These are phyloP conservation scores for Neodidymelliopsis sp. DNA, from an alignment of 2,329 filamentous ascomycete genomes.

Conservation along the genomic window DNA sequence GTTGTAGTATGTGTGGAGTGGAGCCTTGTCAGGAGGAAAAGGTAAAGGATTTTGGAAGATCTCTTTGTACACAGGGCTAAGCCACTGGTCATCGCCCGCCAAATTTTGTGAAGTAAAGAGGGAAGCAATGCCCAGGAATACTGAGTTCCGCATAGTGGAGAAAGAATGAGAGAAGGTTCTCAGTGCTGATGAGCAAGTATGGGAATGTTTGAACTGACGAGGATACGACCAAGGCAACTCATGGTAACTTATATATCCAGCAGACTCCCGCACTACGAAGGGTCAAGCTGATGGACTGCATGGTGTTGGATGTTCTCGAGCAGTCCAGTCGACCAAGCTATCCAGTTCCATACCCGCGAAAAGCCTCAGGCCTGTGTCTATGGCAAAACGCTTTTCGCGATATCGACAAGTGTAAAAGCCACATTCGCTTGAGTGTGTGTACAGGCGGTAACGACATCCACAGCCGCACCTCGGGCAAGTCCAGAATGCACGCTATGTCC, in stretches of 20 bases:
- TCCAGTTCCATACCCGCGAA: constrained; percentile 4
- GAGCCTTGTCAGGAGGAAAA: constrained; percentile 54
- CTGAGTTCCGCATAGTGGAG: constrained; percentile 23
- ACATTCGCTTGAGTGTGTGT: constrained; percentile 15
- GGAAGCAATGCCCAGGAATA: constrained; percentile 23
- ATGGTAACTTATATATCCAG: constrained; percentile 19
- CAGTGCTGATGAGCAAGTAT: constrained; percentile 12
- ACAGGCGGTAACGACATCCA: background rate
- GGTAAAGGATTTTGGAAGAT: constrained; percentile 54
- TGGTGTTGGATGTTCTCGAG: constrained; percentile 6
- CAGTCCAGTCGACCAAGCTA: constrained; percentile 7
- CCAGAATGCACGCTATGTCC: constrained; percentile 7
- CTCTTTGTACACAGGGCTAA: constrained; percentile 47
- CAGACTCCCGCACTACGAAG: background rate
- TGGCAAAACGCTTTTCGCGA: background rate
- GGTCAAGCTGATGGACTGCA: background rate
- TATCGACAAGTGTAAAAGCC: constrained; percentile 15
- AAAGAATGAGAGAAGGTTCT: constrained; percentile 2
- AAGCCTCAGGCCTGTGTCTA: constrained; percentile 7
- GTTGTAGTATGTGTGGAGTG: constrained; percentile 32
- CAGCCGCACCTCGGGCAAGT: constrained; percentile 3
- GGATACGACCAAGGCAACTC: background rate
- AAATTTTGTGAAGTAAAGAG: constrained; percentile 23
- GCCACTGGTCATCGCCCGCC: constrained; percentile 34
- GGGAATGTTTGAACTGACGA: constrained; percentile 19